phyloP scores from a whole-genome alignment of 2,329 filamentous ascomycete genomes.

The Fusarium ambrosium region DNA sequence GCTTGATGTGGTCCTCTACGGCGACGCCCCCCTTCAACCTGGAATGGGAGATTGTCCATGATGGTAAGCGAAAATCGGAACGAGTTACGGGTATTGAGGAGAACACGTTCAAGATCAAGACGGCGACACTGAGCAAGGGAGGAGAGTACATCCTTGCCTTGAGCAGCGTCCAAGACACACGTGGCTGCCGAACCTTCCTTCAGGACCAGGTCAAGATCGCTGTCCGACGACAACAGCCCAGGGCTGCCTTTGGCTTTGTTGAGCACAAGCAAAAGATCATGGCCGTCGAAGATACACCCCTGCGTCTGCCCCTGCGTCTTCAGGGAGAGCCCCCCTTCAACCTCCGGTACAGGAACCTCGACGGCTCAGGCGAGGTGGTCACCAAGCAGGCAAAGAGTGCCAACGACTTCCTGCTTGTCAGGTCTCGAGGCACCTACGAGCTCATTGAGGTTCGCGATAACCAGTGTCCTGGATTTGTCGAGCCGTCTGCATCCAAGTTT shows the following conservation, averaged over 20 bases:
- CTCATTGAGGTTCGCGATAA: slow-evolving; percentile 82
- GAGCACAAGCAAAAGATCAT: slow-evolving; percentile 83
- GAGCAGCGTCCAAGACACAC: slow-evolving; percentile 86
- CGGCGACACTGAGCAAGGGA: slow-evolving; percentile 79
- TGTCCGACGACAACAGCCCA: slow-evolving; percentile 89
- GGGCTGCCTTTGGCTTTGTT: slow-evolving; percentile 86
- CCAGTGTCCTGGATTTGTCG: slow-evolving; percentile 85
- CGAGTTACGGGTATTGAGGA: slow-evolving; percentile 73
- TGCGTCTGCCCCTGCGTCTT: slow-evolving; percentile 85
- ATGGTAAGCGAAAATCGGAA: slow-evolving; percentile 83
- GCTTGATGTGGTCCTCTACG: slow-evolving; percentile 80
- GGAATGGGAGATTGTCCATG: slow-evolving; percentile 93
- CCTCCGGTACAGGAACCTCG: slow-evolving; percentile 79
- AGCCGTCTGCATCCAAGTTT: slow-evolving; percentile 80
- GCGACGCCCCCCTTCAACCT: slow-evolving; percentile 91
- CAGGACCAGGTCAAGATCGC: slow-evolving; percentile 88
- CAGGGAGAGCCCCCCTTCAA: slow-evolving; percentile 89
- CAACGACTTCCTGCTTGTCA: slow-evolving; percentile 79
- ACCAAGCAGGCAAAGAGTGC: slow-evolving; percentile 64
- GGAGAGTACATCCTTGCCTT: slow-evolving; percentile 92
- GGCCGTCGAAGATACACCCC: slow-evolving; percentile 80
- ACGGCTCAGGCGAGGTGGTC: slow-evolving; percentile 62
- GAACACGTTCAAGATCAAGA: slow-evolving; percentile 78
- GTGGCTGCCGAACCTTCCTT: slow-evolving; percentile 87
- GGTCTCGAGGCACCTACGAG: slow-evolving; percentile 80